Base-by-base conservation (phyloP, 2,329 filamentous ascomycete species). In the Fonsecaea multimorphosa region DNA sequence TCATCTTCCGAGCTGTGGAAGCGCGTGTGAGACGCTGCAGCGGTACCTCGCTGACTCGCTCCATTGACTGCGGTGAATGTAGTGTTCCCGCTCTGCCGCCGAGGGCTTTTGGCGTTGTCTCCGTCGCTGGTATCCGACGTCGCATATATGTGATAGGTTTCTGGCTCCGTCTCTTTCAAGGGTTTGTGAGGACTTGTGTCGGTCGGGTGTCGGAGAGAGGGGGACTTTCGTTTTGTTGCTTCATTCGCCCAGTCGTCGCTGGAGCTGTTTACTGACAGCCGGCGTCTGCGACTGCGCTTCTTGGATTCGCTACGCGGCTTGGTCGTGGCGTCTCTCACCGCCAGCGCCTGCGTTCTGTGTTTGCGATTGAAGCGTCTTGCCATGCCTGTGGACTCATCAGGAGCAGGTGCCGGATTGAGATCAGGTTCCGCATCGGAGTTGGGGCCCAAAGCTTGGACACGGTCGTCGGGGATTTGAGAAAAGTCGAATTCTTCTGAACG, bases 101-200 rank as follows among this genome's bases (percentile, higher is more conserved):
- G 3, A 31, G 8, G 36, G 19, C 31, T 24, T 2, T 38, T 19
- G 8, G 6, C 56, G 16, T 34, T 54, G 22, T 65, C 62, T n/a
- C 12, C 64, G 40, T 65, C 64, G 46, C 67, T 65, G 3, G 52
- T 46, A 22, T 71, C 66, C 6, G 66, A 66, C 9, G 53, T 61
- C 16, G 65, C 69, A 63, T 72, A 71, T 8, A 68, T 69, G 44
- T 66, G 61, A 57, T 71, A 70, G 14, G 68, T 65, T 60, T 72
- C 70, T 2, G 70, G 69, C 34, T 72, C 70, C 55, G 61, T 58
- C 36, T 70, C 66, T 49, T 54, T 58, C 5, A 72, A 27, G n/a
- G 46, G 36, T 36, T 16, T 58, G 11, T 63, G 40, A 19, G 27
- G 3, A 14, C 16, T 22, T 22, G 32, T 22, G 34, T 38, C 44